Evolutionary conservation across 257 asterid genomes (phyloP), one percentile per base, ranked within the genome.

Genomic region (Fraxinus excelsior): DNA sequence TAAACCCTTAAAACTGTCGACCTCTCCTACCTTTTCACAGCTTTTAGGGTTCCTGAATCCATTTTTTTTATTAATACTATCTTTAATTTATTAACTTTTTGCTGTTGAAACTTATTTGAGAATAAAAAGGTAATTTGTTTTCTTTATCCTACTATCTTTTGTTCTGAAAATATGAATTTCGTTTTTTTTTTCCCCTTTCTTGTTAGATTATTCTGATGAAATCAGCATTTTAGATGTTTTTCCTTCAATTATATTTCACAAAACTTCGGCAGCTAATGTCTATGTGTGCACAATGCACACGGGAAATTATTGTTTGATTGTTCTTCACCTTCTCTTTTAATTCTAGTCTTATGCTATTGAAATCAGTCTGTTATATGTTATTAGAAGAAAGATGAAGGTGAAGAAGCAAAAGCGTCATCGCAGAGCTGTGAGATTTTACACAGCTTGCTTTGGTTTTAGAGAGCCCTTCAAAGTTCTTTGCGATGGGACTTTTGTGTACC

Each of bases 401-500:
- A 90, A 86, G 72, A 94, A 86, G 93, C 96, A 92, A 79, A 90
- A 88, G 81, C 92, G 96, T 23, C 94, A 89, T 66, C 88, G 97
- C n/a, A 89, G 87, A 82, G 91, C 91, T 38, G 92, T 94, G 34
- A 79, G 91, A 40, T 92, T 94, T 76, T 92, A 81, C 90, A 79
- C 87, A 51, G 88, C 94, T 79, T 93, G 98, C 84, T 89, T 83
- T 80, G 99, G 99, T 16, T 96, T 93, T 80, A 86, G 96, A 18
- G 93, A 89, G 85, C 99, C 98, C 49, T 93, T 86, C 84, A 93
- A 96, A 83, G 85, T 96, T 88, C 97, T 96, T 1, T 93, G 96
- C 86, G 99, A 93, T 77, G 98, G 99, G 74, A 96, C 97, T 51
- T 95, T 95, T 35, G 38, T 35, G 13, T 1, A 38, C 89, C 97